These are phyloP conservation scores for Erodium texanum DNA, from an alignment of 441 rosid species.

Conservation along the genomic window DNA sequence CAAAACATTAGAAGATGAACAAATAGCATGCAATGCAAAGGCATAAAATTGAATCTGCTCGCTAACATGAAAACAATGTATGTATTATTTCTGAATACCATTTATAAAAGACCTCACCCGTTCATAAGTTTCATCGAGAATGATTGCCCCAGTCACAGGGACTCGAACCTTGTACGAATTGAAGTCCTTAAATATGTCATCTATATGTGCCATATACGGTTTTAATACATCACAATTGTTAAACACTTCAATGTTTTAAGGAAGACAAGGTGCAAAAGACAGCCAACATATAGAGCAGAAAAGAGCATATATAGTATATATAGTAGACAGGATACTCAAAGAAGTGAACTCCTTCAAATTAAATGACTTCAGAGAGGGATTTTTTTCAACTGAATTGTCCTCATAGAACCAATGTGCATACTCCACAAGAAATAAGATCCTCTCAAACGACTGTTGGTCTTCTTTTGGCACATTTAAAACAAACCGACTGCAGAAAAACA, in stretches of 20 bases:
- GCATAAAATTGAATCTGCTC: neutral
- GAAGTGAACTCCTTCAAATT: conserved; percentile 83
- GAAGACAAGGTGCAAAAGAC: conserved; percentile 20
- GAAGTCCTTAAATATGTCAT: conserved; percentile 89
- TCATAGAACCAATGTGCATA: conserved; percentile 94
- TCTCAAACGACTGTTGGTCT: conserved; percentile 91
- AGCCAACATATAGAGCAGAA: neutral
- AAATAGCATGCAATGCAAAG: neutral
- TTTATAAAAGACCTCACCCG: conserved; percentile 46
- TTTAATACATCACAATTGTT: conserved; percentile 80
- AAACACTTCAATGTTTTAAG: conserved; percentile 56
- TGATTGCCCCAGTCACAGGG: conserved; percentile 96
- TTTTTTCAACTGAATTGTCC: conserved; percentile 86
- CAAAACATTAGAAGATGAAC: neutral
- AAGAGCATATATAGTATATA: conserved; percentile 15
- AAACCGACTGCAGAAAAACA: conserved; percentile 63
- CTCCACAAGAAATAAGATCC: conserved; percentile 91
- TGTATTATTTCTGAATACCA: neutral
- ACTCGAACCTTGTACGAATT: conserved; percentile 94
- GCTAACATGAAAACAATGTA: neutral
- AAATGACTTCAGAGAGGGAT: conserved; percentile 78
- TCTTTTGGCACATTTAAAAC: conserved; percentile 95
- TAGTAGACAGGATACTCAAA: conserved; percentile 53
- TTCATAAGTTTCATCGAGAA: conserved; percentile 82
- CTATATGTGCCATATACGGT: conserved; percentile 88